phyloP scores from a whole-genome alignment of 768 basidiomycete genomes.

The Rhodotorula toruloides region DNA sequence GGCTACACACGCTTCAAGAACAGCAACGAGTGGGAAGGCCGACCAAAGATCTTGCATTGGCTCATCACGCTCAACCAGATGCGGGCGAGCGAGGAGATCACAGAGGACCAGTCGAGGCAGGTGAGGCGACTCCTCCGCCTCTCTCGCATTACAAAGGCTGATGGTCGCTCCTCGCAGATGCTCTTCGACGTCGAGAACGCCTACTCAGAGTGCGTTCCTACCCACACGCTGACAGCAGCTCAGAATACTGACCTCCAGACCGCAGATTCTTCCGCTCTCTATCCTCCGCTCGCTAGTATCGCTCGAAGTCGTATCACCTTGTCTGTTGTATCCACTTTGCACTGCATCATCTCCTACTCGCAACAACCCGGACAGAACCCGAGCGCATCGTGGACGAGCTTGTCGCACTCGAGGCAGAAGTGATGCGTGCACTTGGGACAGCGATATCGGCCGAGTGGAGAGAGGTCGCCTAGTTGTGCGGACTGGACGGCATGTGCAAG shows the following conservation, averaged over 20 bases:
- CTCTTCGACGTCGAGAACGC: slow-evolving; percentile 96
- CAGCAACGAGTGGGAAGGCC: slow-evolving; percentile 92
- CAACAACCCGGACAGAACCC: slow-evolving; percentile 75
- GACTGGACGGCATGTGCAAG: slow-evolving; percentile 46
- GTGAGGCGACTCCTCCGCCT: slow-evolving; percentile 48
- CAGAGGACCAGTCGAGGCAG: slow-evolving; percentile 90
- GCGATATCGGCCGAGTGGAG: slow-evolving; percentile 76
- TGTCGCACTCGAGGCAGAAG: slow-evolving; percentile 93
- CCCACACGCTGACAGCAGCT: slow-evolving; percentile 25
- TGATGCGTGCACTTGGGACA: slow-evolving; percentile 79
- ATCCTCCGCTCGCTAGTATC: slow-evolving; percentile 6
- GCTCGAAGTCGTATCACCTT: neutral
- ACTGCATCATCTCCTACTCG: neutral
- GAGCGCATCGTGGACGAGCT: slow-evolving; percentile 89
- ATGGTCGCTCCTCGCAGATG: slow-evolving; percentile 53
- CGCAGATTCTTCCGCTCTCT: slow-evolving; percentile 34
- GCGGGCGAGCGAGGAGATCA: slow-evolving; percentile 93
- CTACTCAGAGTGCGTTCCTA: slow-evolving; percentile 78
- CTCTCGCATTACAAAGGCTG: neutral
- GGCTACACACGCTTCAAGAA: slow-evolving; percentile 91
- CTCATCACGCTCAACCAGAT: slow-evolving; percentile 92
- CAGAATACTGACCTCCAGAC: neutral
- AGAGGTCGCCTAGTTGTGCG: slow-evolving; percentile 60
- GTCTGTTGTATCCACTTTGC: neutral
- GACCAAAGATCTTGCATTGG: slow-evolving; percentile 90